Evolutionary conservation across 805 yeast species (phyloP), one percentile per base, ranked within the genome.

Genomic region (Wickerhamomyces tratensis): DNA sequence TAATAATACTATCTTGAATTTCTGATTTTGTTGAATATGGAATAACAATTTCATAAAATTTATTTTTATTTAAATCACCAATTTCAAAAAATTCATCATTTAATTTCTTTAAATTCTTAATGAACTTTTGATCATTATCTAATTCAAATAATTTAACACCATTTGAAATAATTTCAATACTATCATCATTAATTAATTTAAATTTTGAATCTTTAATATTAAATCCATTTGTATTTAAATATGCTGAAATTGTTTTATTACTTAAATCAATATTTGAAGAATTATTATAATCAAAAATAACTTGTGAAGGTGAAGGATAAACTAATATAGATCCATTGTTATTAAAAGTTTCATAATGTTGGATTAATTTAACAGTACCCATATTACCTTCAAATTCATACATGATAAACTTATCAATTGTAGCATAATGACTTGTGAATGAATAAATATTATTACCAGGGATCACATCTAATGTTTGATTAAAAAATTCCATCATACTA

Each of bases 341-440:
- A 6, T 13, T 31, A 6, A 6, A 11, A 5, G 20, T 20, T 20
- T 20, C 20, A 20, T 20, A 20, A 20, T 20, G 20, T 20, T 20
- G 20, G 20, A 20, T 20, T 20, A 20, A 20, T 20, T 20, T 20
- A 20, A 20, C 20, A 20, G 20, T 20, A 4, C 20, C 20, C 25
- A 59, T 39, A 5, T 41, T 44, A 14, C 62, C 51, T 12, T 45
- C 49, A n/a, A 67, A 41, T 7, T 48, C 38, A 9, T 51, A 44
- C 5, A 64, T 51, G 6, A 46, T 52, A 45, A 72, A 65, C 2
- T 46, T 25, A 1, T 76, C 77, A 14, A 62, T 48, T 3, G 54
- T 47, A 39, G 71, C 64, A 5, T 53, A 41, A 10, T 48, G 47
- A 1, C 67, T 49, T 12, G 41, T 35, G 10, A 70, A 51, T 3